These are phyloP conservation scores for Beauveria brongniartii DNA, from an alignment of 2,329 filamentous ascomycete species.

Conservation along the genomic window DNA sequence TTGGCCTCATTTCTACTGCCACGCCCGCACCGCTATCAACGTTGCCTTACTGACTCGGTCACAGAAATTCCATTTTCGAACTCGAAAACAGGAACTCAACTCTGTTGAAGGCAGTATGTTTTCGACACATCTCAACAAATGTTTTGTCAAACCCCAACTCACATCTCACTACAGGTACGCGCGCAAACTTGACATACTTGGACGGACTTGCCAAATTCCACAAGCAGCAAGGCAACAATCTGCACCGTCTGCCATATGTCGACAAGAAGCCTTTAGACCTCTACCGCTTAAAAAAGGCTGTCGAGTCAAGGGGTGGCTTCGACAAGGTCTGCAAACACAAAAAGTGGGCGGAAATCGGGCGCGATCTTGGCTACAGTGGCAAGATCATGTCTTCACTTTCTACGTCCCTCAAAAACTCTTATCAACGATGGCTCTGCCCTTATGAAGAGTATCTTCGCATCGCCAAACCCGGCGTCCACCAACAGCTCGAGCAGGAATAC, in stretches of 20 bases:
- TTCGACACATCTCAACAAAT: background rate
- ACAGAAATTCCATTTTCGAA: constrained; percentile 93
- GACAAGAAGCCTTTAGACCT: constrained; percentile 95
- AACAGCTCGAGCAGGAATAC: constrained; percentile 87
- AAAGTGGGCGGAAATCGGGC: constrained; percentile 98
- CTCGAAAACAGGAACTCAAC: constrained; percentile 91
- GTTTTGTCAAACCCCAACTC: background rate
- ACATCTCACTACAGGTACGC: constrained; percentile 56
- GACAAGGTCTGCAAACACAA: constrained; percentile 95
- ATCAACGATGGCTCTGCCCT: constrained; percentile 91
- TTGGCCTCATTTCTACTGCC: background rate
- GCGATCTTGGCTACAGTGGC: constrained; percentile 93
- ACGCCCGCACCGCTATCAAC: background rate
- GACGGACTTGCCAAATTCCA: constrained; percentile 94
- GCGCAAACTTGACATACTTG: constrained; percentile 91
- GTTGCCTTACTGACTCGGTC: constrained; percentile 15
- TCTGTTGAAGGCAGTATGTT: constrained; percentile 91
- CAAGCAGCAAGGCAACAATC: constrained; percentile 88
- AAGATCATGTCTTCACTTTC: constrained; percentile 99
- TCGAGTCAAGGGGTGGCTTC: constrained; percentile 89
- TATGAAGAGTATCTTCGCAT: constrained; percentile 91
- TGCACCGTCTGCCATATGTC: constrained; percentile 90
- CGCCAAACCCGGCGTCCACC: constrained; percentile 92
- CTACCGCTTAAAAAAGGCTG: constrained; percentile 93
- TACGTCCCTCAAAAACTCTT: constrained; percentile 96